These are phyloP conservation scores for Colletotrichum eleusines DNA, from an alignment of 2,329 filamentous ascomycete genomes.

Conservation along the genomic window DNA sequence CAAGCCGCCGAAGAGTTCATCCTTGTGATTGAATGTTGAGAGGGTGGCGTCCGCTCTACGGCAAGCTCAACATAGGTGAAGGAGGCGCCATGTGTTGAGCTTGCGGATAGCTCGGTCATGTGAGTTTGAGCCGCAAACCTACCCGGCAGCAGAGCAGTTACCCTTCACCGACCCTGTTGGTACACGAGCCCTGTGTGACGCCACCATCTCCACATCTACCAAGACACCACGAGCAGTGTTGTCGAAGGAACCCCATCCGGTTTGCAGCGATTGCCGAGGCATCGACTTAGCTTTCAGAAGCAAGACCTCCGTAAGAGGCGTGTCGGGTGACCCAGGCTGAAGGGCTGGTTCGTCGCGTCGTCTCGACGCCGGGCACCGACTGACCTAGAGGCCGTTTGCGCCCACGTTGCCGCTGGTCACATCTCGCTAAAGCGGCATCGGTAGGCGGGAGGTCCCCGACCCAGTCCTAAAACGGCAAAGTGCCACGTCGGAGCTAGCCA, in stretches of 20 bases:
- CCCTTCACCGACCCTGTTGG: conserved; percentile 27
- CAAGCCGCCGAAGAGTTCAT: conserved; percentile 20
- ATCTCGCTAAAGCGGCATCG: conserved; percentile 36
- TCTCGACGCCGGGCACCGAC: conserved; percentile 33
- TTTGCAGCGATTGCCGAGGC: conserved; percentile 18
- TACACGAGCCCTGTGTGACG: conserved; percentile 20
- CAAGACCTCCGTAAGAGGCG: neutral
- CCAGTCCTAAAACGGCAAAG: conserved; percentile 36
- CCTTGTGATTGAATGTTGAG: conserved; percentile 20
- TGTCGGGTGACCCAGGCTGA: conserved; percentile 37
- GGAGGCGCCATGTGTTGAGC: conserved; percentile 5
- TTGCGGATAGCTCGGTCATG: conserved; percentile 17
- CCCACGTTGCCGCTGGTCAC: conserved; percentile 35
- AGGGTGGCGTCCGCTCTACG: conserved; percentile 19
- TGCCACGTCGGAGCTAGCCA: conserved; percentile 33
- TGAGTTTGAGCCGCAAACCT: conserved; percentile 39
- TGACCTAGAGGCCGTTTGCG: conserved; percentile 35
- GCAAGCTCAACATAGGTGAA: conserved; percentile 5
- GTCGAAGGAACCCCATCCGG: conserved; percentile 1
- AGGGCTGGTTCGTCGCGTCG: conserved; percentile 21
- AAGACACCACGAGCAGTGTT: neutral
- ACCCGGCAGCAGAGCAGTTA: neutral
- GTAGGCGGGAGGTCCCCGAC: conserved; percentile 23
- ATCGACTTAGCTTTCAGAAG: conserved; percentile 16
- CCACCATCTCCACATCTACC: conserved; percentile 12